Evolutionary conservation across 1,284 basidiomycete species (phyloP).

Genomic region (Puccinia coronata): DNA sequence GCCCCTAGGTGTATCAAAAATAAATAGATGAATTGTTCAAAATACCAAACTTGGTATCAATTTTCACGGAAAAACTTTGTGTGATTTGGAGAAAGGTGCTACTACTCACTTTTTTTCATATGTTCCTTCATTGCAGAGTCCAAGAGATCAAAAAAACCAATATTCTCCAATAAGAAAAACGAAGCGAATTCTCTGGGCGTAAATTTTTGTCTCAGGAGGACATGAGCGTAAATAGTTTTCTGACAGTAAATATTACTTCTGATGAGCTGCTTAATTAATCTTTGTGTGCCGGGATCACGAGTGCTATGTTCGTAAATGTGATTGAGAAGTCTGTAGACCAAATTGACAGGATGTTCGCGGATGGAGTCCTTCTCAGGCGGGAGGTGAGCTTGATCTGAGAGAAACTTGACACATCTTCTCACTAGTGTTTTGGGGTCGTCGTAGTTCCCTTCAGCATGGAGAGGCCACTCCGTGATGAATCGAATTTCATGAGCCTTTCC

Average conservation of each 20-base stretch:
- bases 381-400: background rate
- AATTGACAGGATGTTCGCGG: constrained; percentile 12
- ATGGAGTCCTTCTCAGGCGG: background rate
- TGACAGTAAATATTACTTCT: constrained; percentile 23
- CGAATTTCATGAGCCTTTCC: background rate
- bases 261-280: constrained; percentile 16
- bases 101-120: background rate
- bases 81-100: background rate
- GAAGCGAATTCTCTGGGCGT: constrained; percentile 13
- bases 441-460: background rate
- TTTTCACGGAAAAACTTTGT: too few relatives aligned
- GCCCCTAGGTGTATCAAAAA: background rate
- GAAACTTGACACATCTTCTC: constrained; percentile 4
- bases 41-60: too few relatives aligned
- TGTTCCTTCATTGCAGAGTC: constrained; percentile 21
- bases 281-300: constrained; percentile 15
- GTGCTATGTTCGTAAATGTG: constrained; percentile 33
- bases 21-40: background rate
- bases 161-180: constrained; percentile 14
- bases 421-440: background rate
- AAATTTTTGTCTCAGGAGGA: constrained; percentile 21
- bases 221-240: constrained; percentile 38
- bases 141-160: constrained; percentile 30
- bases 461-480: constrained; percentile 2
- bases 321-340: constrained; percentile 27